Conservation (phyloP, 306 rosid genomes). For the Herpetospermum pedunculosum region DNA sequence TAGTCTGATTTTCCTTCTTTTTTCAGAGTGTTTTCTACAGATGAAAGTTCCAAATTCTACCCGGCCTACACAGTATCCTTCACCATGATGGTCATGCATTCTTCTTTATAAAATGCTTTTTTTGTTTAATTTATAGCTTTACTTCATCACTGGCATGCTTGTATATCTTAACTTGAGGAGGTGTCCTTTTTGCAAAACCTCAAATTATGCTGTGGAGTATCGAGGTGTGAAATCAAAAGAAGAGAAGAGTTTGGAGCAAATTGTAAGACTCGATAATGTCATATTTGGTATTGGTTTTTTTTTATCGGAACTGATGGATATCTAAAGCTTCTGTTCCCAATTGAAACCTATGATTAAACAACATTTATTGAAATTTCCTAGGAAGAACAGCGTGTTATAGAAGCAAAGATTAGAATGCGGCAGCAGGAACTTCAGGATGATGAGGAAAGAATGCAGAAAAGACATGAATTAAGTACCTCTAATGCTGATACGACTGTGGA, state of each 20-base stretch:
- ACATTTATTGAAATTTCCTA: slow-evolving; percentile 19
- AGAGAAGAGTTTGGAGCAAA: slow-evolving; percentile 86
- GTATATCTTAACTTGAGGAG: slow-evolving; percentile 57
- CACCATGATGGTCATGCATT: slow-evolving; percentile 7
- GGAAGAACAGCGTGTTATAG: slow-evolving; percentile 99
- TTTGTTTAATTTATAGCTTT: neutral
- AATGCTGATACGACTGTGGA: slow-evolving; percentile 30
- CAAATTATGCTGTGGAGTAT: slow-evolving; percentile 92
- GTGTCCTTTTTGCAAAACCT: slow-evolving; percentile 91
- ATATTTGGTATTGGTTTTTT: slow-evolving; percentile 2
- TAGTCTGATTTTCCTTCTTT: slow-evolving; percentile 25
- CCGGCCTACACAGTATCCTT: slow-evolving; percentile 98
- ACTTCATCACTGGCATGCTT: slow-evolving; percentile 5
- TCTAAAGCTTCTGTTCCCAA: slow-evolving; percentile 9
- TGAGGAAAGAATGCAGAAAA: slow-evolving; percentile 77
- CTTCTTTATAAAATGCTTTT: neutral
- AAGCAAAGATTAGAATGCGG: slow-evolving; percentile 93
- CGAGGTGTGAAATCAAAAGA: slow-evolving; percentile 93
- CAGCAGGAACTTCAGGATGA: slow-evolving; percentile 83
- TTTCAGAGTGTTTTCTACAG: slow-evolving; percentile 93
- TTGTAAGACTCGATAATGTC: slow-evolving; percentile 42
- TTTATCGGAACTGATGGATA: slow-evolving; percentile 1
- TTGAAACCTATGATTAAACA: neutral
- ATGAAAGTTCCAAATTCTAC: slow-evolving; percentile 99
- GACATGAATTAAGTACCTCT: slow-evolving; percentile 45